Conservation (phyloP, 2,329 filamentous ascomycete species). For the Botryosphaeria agaves region DNA sequence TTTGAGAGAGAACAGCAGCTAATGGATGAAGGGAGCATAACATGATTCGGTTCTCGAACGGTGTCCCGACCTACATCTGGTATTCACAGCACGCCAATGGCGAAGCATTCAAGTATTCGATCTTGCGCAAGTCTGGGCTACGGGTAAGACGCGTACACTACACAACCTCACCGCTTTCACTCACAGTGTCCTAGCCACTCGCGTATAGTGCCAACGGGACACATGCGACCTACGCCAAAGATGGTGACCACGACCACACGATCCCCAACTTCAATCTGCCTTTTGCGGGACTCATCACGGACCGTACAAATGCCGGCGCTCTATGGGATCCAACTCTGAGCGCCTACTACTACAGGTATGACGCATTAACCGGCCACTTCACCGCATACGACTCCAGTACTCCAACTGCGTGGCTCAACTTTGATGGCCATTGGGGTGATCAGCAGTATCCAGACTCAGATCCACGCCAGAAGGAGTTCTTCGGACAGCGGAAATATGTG, state of each 20-base stretch:
- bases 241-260: constrained; percentile 43
- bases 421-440: constrained; percentile 45
- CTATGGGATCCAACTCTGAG: constrained; percentile 43
- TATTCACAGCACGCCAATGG: constrained; percentile 46
- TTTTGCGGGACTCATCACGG: constrained; percentile 28
- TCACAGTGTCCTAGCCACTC: constrained; percentile 22
- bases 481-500: constrained; percentile 30
- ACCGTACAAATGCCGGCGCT: constrained; percentile 36
- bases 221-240: constrained; percentile 46
- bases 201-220: constrained; percentile 41
- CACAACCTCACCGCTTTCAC: constrained; percentile 1
- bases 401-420: constrained; percentile 39
- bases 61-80: constrained; percentile 38
- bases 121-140: constrained; percentile 32
- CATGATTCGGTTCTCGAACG: constrained; percentile 46
- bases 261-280: constrained; percentile 44
- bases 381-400: constrained; percentile 26
- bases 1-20: constrained; percentile 36
- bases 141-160: constrained; percentile 17
- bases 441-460: constrained; percentile 36
- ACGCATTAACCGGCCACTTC: constrained; percentile 24
- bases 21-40: no score
- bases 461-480: constrained; percentile 27
- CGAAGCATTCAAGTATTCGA: constrained; percentile 42
- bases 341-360: constrained; percentile 39